phyloP scores from a whole-genome alignment of 176 grass and related monocot species.

The Zea luxurians region DNA sequence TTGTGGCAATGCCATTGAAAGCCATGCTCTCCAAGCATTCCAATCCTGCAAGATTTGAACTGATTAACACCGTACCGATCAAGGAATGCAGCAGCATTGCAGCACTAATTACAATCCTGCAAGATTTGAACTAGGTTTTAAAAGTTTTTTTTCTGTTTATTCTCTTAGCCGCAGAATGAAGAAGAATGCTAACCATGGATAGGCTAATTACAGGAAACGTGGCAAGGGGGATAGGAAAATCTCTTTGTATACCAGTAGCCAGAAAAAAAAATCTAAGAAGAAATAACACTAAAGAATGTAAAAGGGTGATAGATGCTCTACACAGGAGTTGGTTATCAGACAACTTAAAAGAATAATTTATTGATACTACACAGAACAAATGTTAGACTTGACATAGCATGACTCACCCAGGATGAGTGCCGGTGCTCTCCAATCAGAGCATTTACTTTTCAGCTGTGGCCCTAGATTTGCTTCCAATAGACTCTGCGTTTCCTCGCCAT shows the following conservation, averaged over 20 bases:
- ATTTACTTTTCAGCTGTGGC: conserved; percentile 23
- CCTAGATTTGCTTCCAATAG: conserved; percentile 23
- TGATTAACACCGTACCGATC: not conserved
- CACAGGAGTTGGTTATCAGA: not conserved
- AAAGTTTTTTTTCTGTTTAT: not conserved
- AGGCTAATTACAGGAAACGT: not conserved
- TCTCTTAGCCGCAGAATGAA: not conserved
- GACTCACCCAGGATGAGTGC: conserved; percentile 62
- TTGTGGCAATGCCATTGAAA: conserved; percentile 74
- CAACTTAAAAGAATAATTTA: not conserved
- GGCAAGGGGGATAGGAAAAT: not conserved
- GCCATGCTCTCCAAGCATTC: conserved; percentile 84
- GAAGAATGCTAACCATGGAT: not conserved
- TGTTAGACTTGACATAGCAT: conserved; percentile 1
- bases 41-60: conserved; percentile 48
- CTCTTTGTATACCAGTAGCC: conserved; percentile 12
- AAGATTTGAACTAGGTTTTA: too few species aligned
- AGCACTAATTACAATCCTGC: too few species aligned
- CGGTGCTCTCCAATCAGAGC: conserved; percentile 48
- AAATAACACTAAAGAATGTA: conserved; percentile 10
- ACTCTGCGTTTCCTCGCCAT: conserved; percentile 20
- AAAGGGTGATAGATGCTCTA: not conserved
- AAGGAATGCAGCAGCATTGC: not conserved
- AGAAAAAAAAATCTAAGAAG: conserved; percentile 11
- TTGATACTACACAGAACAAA: not conserved